These are phyloP conservation scores for Metschnikowia baotianmanensis DNA, from an alignment of 805 yeast species.

Conservation along the genomic window DNA sequence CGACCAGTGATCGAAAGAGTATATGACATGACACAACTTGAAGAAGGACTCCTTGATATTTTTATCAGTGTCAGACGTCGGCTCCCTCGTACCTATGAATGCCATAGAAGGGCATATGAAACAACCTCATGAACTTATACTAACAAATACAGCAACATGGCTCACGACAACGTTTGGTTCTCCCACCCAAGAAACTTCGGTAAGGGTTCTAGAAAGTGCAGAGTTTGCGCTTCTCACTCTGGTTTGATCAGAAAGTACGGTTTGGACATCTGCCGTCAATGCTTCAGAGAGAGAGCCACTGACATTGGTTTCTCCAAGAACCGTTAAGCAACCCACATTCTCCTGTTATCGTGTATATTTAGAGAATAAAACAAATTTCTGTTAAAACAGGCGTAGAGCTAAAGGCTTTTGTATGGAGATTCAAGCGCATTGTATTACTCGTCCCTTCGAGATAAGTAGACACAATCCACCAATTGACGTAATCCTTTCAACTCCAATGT, in stretches of 20 bases:
- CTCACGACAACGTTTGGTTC: constrained; percentile 99
- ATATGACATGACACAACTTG: too few relatives aligned
- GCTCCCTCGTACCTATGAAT: too few relatives aligned
- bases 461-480: too few relatives aligned
- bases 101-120: too few relatives aligned
- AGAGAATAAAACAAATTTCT: constrained; percentile 13
- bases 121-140: constrained; percentile 18
- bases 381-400: neutral
- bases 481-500: too few relatives aligned
- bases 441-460: neutral
- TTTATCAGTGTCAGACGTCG: too few relatives aligned
- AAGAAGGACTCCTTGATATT: too few relatives aligned
- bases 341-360: constrained; percentile 15
- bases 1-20: too few relatives aligned
- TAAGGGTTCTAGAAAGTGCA: constrained; percentile 99
- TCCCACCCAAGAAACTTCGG: constrained; percentile 99
- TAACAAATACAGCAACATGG: constrained; percentile 68
- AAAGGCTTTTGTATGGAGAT: neutral
- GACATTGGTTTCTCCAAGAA: constrained; percentile 99
- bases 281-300: constrained; percentile 99
- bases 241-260: constrained; percentile 99
- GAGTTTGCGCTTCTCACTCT: constrained; percentile 97
- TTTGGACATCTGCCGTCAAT: constrained; percentile 99
- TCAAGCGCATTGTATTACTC: neutral
- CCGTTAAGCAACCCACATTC: constrained; percentile 61